A percentile compares a stretch with the other conserved stretches of the same genome.
phyloP scores from a whole-genome alignment of 352 stramenopile species.

The Phytophthora palmivora region DNA sequence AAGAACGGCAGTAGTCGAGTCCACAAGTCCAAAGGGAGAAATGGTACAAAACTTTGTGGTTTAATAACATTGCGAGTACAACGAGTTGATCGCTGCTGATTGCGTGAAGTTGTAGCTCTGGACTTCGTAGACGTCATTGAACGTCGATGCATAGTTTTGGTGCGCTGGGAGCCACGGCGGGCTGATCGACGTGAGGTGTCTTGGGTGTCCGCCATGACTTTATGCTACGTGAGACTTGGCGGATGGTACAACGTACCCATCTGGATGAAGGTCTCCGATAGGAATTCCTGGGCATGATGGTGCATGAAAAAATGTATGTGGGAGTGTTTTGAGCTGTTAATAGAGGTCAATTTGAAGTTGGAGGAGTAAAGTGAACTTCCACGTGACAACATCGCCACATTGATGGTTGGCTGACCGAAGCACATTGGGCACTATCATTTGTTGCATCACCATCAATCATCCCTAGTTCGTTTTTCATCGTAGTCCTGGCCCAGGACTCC shows the following conservation, averaged over 20 bases:
- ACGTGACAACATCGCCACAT: conserved; percentile 11
- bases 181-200: conserved; percentile 10
- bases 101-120: conserved; percentile 2
- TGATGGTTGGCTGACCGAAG: conserved; percentile 2
- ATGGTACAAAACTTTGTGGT: conserved; percentile 18
- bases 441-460: neutral
- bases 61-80: conserved; percentile 20
- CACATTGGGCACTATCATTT: neutral
- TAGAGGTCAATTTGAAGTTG: too few species aligned
- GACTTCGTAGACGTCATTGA: neutral
- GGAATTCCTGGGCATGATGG: too few species aligned
- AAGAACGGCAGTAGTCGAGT: conserved; percentile 51
- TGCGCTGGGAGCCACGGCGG: conserved; percentile 2
- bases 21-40: conserved; percentile 54
- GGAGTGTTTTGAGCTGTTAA: too few species aligned
- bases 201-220: conserved; percentile 15
- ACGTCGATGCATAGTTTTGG: conserved; percentile 6
- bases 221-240: conserved; percentile 9
- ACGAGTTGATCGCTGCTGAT: conserved; percentile 5
- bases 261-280: neutral
- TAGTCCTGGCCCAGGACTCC: too few species aligned
- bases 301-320: too few species aligned
- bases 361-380: conserved; percentile 11
- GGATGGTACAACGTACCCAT: conserved; percentile 13
- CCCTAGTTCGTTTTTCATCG: too few species aligned